Base-by-base conservation (phyloP, 176 grass and related monocot species). In the Phoenix roebelenii region DNA sequence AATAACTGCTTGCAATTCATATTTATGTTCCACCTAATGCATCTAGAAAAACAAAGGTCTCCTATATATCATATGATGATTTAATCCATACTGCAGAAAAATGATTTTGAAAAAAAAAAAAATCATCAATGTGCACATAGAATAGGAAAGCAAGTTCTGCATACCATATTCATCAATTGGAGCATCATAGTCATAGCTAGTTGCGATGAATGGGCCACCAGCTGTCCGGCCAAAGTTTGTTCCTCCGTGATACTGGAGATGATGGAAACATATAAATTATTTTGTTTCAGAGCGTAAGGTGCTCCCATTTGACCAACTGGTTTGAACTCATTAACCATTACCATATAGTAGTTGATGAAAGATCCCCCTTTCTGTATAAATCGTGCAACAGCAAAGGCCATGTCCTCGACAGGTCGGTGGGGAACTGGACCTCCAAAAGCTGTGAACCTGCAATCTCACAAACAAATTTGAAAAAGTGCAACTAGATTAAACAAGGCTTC, bases 261-360 rank as follows among this genome's bases (percentile, higher is more conserved):
- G 51, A 54, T 16, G 17, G 15, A 61, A 79, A 49, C 65, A 80
- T 67, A 68, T 51, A 49, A 54, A 50, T 17, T 17, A 16, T 76
- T 23, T 66, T 50, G 20, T 9, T 61, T 63, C 50, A 74, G 26
- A 63, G 23, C 59, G 23, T 70, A 25, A 74, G 30, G 29, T 63
- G 50, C 23, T 53, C 9, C 10, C 2, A 44, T 12, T 12, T 44
- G 10, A 44, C 35, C 35, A 44, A 49, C 5, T 48, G 16, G 14
- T 49, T 3, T 51, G 10, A 23, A 39, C 61, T 63, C 55, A 55
- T 25, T 35, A 76, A 58, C 55, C 64, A 63, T 51, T 70, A 97
- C 92, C 92, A 97, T 97, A 72, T 97, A 97, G 44, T 97, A 91
- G 72, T 97, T 97, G 50, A 97, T 76, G 39, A 88, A 91, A 10